phyloP scores from a whole-genome alignment of 2,329 filamentous ascomycete species.

The Cryphonectria japonica region DNA sequence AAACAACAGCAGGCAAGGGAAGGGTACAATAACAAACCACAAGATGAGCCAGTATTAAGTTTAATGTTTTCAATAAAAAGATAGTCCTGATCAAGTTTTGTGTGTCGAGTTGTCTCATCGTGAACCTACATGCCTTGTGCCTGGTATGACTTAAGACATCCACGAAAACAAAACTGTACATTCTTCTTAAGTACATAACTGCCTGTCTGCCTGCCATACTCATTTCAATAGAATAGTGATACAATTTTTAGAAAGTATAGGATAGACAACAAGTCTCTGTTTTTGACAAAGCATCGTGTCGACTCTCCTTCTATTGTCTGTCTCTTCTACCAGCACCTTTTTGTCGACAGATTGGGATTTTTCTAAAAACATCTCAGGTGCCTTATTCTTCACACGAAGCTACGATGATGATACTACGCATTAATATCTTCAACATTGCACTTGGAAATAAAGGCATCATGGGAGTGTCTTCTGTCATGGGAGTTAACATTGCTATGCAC shows the following conservation, averaged over 20 bases:
- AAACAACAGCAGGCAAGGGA: neutral
- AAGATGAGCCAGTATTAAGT: neutral
- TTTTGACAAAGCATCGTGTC: neutral
- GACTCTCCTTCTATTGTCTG: neutral
- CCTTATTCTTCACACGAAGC: no score
- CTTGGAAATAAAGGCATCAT: no score
- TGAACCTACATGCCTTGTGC: neutral
- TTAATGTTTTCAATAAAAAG: neutral
- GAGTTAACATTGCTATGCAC: no score
- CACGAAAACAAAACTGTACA: neutral
- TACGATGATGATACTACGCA: no score
- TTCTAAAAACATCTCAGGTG: neutral
- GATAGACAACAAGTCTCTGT: neutral
- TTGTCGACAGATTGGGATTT: neutral
- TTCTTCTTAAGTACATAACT: neutral
- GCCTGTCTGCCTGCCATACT: neutral
- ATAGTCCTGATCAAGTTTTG: neutral
- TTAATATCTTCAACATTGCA: no score
- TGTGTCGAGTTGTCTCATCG: neutral
- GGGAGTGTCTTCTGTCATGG: no score
- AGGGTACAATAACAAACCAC: neutral
- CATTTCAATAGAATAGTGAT: neutral
- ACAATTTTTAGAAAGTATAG: neutral
- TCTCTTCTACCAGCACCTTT: neutral
- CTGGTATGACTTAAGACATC: neutral